phyloP scores from a whole-genome alignment of 768 basidiomycete genomes.

The Boletus reticulatus region DNA sequence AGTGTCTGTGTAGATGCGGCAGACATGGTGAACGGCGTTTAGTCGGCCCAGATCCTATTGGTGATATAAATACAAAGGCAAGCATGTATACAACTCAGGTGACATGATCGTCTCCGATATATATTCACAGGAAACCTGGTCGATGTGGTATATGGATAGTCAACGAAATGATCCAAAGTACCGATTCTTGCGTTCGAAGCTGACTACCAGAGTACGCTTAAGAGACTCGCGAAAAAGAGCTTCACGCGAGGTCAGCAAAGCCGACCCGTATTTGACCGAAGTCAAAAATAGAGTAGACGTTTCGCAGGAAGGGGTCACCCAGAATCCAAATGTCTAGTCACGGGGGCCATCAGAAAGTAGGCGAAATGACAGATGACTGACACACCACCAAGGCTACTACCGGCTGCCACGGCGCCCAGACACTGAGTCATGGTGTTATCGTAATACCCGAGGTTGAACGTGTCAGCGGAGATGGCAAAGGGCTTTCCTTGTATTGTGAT shows the following conservation, averaged over 20 bases:
- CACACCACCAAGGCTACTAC: conserved; percentile 22
- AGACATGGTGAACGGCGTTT: conserved; percentile 15
- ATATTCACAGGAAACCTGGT: not conserved
- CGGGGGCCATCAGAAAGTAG: not conserved
- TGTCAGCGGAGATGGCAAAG: conserved; percentile 31
- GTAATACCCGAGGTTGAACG: conserved; percentile 37
- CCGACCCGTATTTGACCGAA: conserved; percentile 38
- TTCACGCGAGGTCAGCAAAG: conserved; percentile 35
- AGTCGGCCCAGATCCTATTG: not conserved
- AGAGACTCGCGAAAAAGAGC: not conserved
- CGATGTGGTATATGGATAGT: not conserved
- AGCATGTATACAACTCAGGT: not conserved
- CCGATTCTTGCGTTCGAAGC: not conserved
- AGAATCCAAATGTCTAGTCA: conserved; percentile 32
- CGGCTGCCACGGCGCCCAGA: conserved; percentile 17
- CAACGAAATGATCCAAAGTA: not conserved
- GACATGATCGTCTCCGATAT: not conserved
- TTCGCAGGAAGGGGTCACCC: conserved; percentile 42
- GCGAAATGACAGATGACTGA: not conserved
- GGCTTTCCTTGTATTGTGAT: conserved; percentile 33
- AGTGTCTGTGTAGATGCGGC: conserved; percentile 41
- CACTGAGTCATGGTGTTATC: conserved; percentile 10
- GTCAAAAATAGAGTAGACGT: conserved; percentile 47
- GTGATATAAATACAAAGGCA: not conserved
- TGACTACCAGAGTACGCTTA: conserved; percentile 1